These are phyloP conservation scores for Sclerotinia glacialis DNA, from an alignment of 2,329 filamentous ascomycete genomes.

Conservation along the genomic window DNA sequence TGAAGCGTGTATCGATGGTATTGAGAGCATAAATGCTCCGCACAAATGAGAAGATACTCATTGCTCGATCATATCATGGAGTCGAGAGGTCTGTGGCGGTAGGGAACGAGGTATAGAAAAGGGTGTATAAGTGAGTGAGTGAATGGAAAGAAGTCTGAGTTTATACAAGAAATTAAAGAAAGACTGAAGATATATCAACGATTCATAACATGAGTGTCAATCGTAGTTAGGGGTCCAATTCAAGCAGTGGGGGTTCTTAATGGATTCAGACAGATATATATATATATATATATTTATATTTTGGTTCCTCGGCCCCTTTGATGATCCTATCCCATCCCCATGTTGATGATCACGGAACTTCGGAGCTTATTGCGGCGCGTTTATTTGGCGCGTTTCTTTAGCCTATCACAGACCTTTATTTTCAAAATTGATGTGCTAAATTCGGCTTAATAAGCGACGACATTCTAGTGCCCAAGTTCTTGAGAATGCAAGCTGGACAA, in stretches of 20 bases:
- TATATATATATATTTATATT: constrained; percentile 12
- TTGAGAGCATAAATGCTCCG: constrained; percentile 61
- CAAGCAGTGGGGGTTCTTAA: background rate
- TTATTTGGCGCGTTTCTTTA: too few relatives aligned
- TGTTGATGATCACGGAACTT: constrained; percentile 9
- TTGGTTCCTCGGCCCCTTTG: constrained; percentile 2
- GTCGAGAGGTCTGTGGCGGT: background rate
- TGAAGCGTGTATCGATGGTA: constrained; percentile 70
- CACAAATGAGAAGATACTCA: constrained; percentile 44
- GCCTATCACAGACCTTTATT: background rate
- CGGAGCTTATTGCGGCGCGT: constrained; percentile 2
- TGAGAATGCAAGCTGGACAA: constrained; percentile 7
- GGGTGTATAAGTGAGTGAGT: background rate
- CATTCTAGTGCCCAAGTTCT: background rate
- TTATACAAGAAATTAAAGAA: constrained; percentile 15
- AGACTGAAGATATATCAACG: constrained; percentile 9
- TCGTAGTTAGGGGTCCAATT: constrained; percentile 9
- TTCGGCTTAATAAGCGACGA: background rate
- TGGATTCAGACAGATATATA: constrained; percentile 1
- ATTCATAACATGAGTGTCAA: background rate
- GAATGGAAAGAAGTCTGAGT: background rate
- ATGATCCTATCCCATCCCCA: background rate
- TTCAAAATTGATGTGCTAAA: background rate
- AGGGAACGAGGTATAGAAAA: background rate
- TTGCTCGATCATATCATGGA: constrained; percentile 23